Conservation (phyloP, 2,329 filamentous ascomycete genomes). For the Bipolaris gigantea region DNA sequence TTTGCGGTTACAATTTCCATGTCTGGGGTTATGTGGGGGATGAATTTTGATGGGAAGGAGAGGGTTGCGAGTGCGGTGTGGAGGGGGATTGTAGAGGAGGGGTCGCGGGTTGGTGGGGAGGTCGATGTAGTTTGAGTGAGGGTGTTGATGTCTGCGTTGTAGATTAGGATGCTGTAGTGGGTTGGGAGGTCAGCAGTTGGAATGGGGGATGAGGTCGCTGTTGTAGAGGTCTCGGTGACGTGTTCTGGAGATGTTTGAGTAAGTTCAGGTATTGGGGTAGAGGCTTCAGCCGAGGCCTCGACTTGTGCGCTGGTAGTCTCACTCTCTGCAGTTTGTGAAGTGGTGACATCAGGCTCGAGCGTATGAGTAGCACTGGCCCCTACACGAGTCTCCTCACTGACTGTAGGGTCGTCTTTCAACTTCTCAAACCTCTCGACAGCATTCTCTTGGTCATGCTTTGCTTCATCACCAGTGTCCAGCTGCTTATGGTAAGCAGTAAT, state of each 20-base stretch:
- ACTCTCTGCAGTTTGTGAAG: background rate
- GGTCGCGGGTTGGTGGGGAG: constrained; percentile 17
- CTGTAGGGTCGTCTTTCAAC: constrained; percentile 19
- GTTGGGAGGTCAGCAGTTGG: constrained; percentile 5
- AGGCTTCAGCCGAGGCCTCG: background rate
- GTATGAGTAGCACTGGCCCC: background rate
- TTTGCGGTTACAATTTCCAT: constrained; percentile 36
- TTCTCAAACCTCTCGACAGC: constrained; percentile 11
- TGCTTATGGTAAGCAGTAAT: constrained; percentile 32
- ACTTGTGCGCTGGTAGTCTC: background rate
- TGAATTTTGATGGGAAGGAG: constrained; percentile 32
- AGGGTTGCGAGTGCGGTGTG: constrained; percentile 34
- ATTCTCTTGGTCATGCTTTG: background rate
- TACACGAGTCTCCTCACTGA: background rate
- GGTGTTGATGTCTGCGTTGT: constrained; percentile 31
- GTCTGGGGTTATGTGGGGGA: constrained; percentile 31
- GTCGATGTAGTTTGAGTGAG: constrained; percentile 32
- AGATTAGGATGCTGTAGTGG: constrained; percentile 32
- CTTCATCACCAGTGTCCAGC: constrained; percentile 1
- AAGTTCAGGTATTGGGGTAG: background rate
- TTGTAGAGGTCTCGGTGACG: background rate
- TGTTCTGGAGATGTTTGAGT: background rate
- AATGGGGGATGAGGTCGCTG: background rate
- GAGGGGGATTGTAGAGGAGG: constrained; percentile 25
- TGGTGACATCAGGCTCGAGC: background rate